Base-by-base conservation (phyloP, 176 grass and related monocot genomes). In the Musa beccarii region DNA sequence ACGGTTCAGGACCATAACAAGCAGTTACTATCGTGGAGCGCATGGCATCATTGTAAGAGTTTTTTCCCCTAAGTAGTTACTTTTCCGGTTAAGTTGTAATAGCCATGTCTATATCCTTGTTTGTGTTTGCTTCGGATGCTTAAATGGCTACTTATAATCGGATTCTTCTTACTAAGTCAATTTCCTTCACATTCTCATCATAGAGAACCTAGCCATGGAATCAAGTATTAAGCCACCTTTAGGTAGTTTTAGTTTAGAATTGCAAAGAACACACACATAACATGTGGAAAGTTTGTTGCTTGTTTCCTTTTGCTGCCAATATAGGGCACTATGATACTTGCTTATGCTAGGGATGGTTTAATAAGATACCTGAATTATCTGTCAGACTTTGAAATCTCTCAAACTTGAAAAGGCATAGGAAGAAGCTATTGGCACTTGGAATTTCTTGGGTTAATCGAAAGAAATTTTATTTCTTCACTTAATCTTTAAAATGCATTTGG, bases 1-100 rank as follows among this genome's bases (percentile, higher is more conserved):
- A 69, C 76, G 94, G 20, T 98, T 93, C 78, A 90, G 94, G 84
- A 92, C 94, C 59, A 93, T 98, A 59, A 93, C 94, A 43, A 93
- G 90, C 56, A 92, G 90, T 83, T 98, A 98, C 66, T 98, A 98
- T 73, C 84, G 88, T 10, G 90, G 94, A 76, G 94, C 94, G 14
- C 90, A 93, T 59, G 94, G 94, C 73, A 92, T 92, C 73, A 89
- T 98, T 63, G 84, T 91, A 72, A 82, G 51, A 50, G 85, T 66
- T 25, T 59, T 49, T 49, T 17, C 62, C 34, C 17, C 54, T 26
- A 55, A 7, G 50, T 22, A 51, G 20, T 9, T n/a, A 12, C 8
- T 68, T 66, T 67, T 68, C 25, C 54, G 13, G 52, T 63, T 10
- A 63, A 51, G 11, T 63, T 59, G 3, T n/a, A 17, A 23, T 25